A percentile compares a stretch with the other conserved stretches of the same genome.
Conservation (phyloP, 176 grass and related monocot species). For the Zoysia pacifica region DNA sequence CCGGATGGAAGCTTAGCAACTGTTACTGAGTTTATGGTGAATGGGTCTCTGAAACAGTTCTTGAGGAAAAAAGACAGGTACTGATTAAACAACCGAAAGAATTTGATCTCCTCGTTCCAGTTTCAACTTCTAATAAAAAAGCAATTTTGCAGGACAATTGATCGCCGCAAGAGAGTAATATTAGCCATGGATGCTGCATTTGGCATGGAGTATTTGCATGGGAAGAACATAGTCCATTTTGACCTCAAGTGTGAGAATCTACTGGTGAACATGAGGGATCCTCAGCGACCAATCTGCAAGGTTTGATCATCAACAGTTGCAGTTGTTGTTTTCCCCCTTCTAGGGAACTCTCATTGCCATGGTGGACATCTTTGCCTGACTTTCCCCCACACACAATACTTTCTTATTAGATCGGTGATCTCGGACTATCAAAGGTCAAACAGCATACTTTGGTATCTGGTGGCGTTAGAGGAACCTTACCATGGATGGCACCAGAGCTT, state of each 20-base stretch:
- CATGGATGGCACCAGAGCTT: conserved; percentile 99
- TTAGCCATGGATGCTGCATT: conserved; percentile 97
- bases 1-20: conserved; percentile 90
- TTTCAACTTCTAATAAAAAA: conserved; percentile 26
- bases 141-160: conserved; percentile 69
- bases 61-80: conserved; percentile 96
- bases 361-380: conserved; percentile 13
- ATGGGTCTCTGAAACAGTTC: conserved; percentile 98
- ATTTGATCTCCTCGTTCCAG: conserved; percentile 23
- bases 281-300: conserved; percentile 93
- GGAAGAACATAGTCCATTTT: conserved; percentile 97
- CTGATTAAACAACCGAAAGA: conserved; percentile 11
- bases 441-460: conserved; percentile 97
- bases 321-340: conserved; percentile 9
- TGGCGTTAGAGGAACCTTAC: conserved; percentile 96
- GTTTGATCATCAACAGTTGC: conserved; percentile 28
- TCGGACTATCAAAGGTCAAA: conserved; percentile 98
- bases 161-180: conserved; percentile 95
- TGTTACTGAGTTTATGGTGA: conserved; percentile 95
- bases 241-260: conserved; percentile 98
- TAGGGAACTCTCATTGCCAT: not conserved
- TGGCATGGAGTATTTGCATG: conserved; percentile 99
- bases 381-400: conserved; percentile 23
- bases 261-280: conserved; percentile 96
- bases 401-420: conserved; percentile 83